phyloP scores from a whole-genome alignment of 2,329 filamentous ascomycete species.

The Chlorencoelia australis region DNA sequence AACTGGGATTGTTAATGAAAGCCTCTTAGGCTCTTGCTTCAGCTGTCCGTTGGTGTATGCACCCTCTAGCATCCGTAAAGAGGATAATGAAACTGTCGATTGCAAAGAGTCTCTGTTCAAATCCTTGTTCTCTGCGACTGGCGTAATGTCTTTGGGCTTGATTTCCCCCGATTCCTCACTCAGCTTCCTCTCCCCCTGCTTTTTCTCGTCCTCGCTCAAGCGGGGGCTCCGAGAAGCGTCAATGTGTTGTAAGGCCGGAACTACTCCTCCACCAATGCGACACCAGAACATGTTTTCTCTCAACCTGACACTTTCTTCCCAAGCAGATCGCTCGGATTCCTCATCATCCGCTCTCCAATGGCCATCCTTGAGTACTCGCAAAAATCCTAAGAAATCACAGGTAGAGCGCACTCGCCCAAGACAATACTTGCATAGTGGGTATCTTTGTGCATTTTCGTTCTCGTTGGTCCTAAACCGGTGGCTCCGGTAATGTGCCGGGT shows the following conservation, averaged over 20 bases:
- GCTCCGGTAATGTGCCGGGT: slow-evolving; percentile 60
- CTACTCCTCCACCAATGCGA: slow-evolving; percentile 79
- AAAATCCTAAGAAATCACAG: slow-evolving; percentile 85
- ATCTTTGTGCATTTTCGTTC: slow-evolving; percentile 74
- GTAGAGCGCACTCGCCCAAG: slow-evolving; percentile 73
- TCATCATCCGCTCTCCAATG: slow-evolving; percentile 78
- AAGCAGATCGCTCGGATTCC: slow-evolving; percentile 77
- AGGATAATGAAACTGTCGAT: no score
- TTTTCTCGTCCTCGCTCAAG: slow-evolving; percentile 22
- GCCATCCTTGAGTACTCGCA: slow-evolving; percentile 85
- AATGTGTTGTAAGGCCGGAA: slow-evolving; percentile 41
- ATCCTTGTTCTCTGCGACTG: no score
- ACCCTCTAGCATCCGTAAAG: no score
- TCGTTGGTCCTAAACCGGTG: slow-evolving; percentile 88
- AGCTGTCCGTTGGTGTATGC: no score
- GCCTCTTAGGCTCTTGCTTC: slow-evolving; percentile 24
- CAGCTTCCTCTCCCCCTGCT: slow-evolving; percentile 21
- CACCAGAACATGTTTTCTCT: slow-evolving; percentile 98
- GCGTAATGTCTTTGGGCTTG: slow-evolving; percentile 23
- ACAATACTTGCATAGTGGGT: slow-evolving; percentile 85
- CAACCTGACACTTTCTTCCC: slow-evolving; percentile 87
- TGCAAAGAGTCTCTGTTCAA: no score
- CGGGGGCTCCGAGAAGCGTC: slow-evolving; percentile 19
- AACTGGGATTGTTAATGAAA: slow-evolving; percentile 31
- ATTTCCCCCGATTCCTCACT: slow-evolving; percentile 24